Percentiles rank a stretch among this genome's conserved stretches.
These are phyloP conservation scores for Hymenoscyphus fructigenus DNA, from an alignment of 2,329 filamentous ascomycete species.

Conservation along the genomic window DNA sequence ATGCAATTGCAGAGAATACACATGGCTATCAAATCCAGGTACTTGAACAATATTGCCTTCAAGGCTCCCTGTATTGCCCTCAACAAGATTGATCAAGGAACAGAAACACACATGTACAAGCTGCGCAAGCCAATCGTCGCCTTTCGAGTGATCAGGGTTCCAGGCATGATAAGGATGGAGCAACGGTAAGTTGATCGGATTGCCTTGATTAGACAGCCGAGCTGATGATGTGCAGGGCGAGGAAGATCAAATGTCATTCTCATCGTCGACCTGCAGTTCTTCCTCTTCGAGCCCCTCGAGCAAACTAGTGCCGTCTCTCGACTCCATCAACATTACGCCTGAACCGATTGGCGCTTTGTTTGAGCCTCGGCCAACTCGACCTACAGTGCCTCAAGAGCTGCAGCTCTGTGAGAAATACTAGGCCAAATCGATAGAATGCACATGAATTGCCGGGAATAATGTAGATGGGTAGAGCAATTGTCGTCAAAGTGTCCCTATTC, in stretches of 20 bases:
- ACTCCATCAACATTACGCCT: conserved; percentile 3
- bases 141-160: conserved; percentile 1
- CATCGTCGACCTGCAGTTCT: background rate
- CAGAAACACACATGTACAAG: conserved; percentile 6
- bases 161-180: background rate
- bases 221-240: background rate
- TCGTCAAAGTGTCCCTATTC: background rate
- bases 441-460: background rate
- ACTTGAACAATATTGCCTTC: background rate
- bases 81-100: background rate
- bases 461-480: background rate
- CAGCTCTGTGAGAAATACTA: conserved; percentile 1
- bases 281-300: background rate
- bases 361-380: background rate
- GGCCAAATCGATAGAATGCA: background rate
- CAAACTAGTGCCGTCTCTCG: conserved; percentile 1
- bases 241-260: conserved; percentile 1
- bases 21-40: conserved; percentile 8
- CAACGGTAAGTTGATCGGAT: conserved; percentile 2
- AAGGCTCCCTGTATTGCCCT: background rate
- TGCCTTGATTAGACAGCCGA: background rate
- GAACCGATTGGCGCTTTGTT: conserved; percentile 3
- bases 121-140: background rate
- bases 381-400: background rate
- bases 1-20: conserved; percentile 22